These are phyloP conservation scores for Populus davidiana DNA, from an alignment of 345 rosid species.

Conservation along the genomic window DNA sequence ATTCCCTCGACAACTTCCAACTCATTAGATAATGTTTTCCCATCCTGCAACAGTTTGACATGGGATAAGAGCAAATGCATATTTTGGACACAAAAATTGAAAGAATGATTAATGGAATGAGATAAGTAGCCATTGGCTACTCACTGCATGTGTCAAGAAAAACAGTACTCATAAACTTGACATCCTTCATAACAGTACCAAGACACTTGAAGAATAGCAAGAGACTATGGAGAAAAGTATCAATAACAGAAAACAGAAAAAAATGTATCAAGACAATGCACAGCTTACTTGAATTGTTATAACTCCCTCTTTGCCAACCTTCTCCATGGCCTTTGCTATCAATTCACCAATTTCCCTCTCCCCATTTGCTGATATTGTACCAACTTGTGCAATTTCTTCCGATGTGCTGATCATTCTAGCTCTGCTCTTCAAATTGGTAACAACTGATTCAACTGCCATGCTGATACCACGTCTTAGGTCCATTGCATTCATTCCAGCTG, in stretches of 20 bases:
- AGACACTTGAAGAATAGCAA: too few species aligned
- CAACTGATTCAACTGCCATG: conserved; percentile 90
- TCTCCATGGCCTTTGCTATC: conserved; percentile 99
- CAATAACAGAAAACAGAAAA: too few species aligned
- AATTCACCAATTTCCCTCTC: conserved; percentile 96
- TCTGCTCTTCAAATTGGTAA: conserved; percentile 81
- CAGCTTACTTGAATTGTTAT: conserved; percentile 80
- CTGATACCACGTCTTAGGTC: conserved; percentile 87
- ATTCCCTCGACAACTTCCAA: conserved; percentile 98
- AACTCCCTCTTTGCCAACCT: conserved; percentile 99
- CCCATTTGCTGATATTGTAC: conserved; percentile 96
- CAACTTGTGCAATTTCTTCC: conserved; percentile 99
- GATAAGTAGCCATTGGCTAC: background rate
- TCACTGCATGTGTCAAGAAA: background rate
- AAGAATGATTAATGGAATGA: background rate
- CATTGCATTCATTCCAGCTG: conserved; percentile 96
- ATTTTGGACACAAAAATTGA: background rate
- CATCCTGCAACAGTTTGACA: conserved; percentile 54
- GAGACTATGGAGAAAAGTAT: too few species aligned
- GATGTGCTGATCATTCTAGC: conserved; percentile 97
- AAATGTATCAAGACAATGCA: background rate
- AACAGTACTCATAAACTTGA: background rate
- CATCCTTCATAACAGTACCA: background rate
- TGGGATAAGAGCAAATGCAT: background rate
- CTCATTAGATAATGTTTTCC: conserved; percentile 86